Base-by-base conservation (phyloP, 768 basidiomycete genomes). In the Saitozyma sp. region DNA sequence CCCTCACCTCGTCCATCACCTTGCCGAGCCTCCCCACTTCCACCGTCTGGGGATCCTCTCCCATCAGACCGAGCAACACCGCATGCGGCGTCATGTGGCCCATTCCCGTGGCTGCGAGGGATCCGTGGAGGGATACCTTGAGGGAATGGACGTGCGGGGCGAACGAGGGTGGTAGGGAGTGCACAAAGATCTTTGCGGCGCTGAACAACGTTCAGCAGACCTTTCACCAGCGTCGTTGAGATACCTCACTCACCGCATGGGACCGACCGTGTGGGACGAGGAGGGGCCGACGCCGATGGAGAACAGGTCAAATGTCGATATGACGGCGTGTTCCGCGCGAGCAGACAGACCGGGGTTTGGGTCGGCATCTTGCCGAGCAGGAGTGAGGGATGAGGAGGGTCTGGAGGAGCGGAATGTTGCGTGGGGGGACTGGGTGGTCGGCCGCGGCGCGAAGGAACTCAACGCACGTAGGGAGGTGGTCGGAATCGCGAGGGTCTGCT, bases 61-160 rank as follows among this genome's bases (percentile, higher is more conserved):
- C 80, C 66, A 79, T 75, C 41, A 80, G 59, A 37, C 79, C 78
- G 51, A 78, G 69, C 43, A 78, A 42, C 29, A 77, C 67, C 16
- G 77, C 74, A 58, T 80, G 68, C 8, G 81, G 81, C 0, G 80
- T 81, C 76, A 79, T 77, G 55, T 81, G 80, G 1, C 78, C 81
- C 65, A 81, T 79, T 0, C 80, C 92, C 71, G 95, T 97, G 8
- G 95, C 94, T 3, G 95, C 93, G 40, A 97, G 83, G 8, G 90
- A 92, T 38, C 94, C 94, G 78, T 95, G 94, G 86, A 97, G 83
- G 3, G 88, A 87, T 61, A 95, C 88, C 78, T 96, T 98, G 56
- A 98, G 80, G 8, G 84, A 88, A 63, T 82, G 83, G 69, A 92
- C 88, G 88, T 91, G 59, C 9, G 50, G 37, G 4, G 39, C 19